These are phyloP conservation scores for Brassica rapa DNA, from an alignment of 345 rosid species.

Conservation along the genomic window DNA sequence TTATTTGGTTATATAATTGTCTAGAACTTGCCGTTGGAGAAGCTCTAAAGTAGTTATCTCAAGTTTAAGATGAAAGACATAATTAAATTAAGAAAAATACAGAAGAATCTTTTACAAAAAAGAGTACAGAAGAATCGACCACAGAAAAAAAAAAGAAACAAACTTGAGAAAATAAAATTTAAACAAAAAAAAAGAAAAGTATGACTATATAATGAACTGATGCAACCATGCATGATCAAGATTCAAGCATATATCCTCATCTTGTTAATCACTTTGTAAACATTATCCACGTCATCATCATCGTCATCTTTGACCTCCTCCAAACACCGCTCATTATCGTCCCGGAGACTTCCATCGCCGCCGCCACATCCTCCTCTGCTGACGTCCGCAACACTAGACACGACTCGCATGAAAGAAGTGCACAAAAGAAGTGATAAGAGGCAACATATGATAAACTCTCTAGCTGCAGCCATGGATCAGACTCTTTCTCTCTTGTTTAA, in stretches of 20 bases:
- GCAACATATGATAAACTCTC: conserved; percentile 27
- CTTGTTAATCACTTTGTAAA: conserved; percentile 42
- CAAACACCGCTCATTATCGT: conserved; percentile 38
- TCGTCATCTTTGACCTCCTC: conserved; percentile 32
- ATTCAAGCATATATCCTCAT: conserved; percentile 38
- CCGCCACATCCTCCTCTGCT: conserved; percentile 31
- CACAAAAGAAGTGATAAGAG: conserved; percentile 34
- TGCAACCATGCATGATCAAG: conserved; percentile 9
- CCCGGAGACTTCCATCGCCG: conserved; percentile 25
- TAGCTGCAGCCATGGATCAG: conserved; percentile 34
- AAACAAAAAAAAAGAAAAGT: not conserved
- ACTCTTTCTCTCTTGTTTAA: conserved; percentile 9
- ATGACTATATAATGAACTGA: not conserved
- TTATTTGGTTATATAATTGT: no score
- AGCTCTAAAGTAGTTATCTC: not conserved
- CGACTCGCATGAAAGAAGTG: conserved; percentile 28
- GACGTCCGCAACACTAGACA: not conserved
- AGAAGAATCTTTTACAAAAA: not conserved
- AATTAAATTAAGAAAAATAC: not conserved
- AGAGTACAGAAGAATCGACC: not conserved
- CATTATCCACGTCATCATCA: conserved; percentile 43
- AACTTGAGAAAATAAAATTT: conserved; percentile 15
- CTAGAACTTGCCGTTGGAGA: no score
- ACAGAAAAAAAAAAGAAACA: not conserved
- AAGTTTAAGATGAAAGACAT: not conserved